Base-by-base conservation (phyloP, 441 rosid species). In the Heliophila coronopifolia region DNA sequence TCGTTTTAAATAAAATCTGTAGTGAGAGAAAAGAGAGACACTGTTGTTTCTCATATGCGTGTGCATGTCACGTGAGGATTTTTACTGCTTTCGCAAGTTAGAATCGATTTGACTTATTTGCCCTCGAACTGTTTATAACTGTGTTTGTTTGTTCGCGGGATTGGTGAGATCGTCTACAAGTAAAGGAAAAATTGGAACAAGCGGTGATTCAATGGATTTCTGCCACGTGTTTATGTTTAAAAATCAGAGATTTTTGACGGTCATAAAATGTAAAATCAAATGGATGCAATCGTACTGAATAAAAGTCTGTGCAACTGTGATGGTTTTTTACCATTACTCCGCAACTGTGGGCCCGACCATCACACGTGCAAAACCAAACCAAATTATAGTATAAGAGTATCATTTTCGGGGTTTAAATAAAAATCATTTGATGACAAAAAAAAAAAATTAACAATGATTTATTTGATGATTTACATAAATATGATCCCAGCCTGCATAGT, bases 31-130 rank as follows among this genome's bases (percentile, higher is more conserved):
- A 8, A 9, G 66, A 18, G 66, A 25, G 49, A 14, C 41, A 5
- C n/a, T 3, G 32, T 4, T 5, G 50, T 3, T 17, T 0, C 9
- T 23, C 3, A 2, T 3, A n/a, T 6, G 17, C 51, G 39, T 37
- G 60, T 61, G 61, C 30, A 16, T 22, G 43, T 53, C 67, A 61
- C 60, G 67, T 61, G 67, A 36, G 9, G 7, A 5, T 5, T 35
- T 51, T 19, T n/a, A n/a, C n/a, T n/a, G n/a, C 57, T 27, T 50
- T 9, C 36, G 17, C 66, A 61, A 61, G 46, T 41, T 58, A 38
- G 16, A 3, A 1, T 0, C 0, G 2, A 11, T 17, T 10, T 49
- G 38, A 61, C 66, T 27, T 8, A 18, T 25, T 27, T 61, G 19
- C 53, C 58, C 66, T 61, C 66, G 50, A 41, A 41, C 65, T 25